phyloP scores from a whole-genome alignment of 2,329 filamentous ascomycete species.

The Malbranchea cinnamomea region DNA sequence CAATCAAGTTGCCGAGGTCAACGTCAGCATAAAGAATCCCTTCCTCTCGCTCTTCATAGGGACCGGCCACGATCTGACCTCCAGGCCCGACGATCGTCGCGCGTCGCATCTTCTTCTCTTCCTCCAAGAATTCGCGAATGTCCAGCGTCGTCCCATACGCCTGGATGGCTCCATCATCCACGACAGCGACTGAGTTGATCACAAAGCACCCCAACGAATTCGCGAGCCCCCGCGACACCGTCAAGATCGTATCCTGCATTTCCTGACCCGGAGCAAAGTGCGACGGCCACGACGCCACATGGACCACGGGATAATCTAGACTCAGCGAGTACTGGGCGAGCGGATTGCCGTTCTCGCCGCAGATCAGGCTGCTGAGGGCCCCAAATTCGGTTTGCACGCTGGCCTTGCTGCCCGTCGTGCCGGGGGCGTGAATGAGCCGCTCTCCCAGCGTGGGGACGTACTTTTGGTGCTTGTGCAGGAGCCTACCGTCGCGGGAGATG shows the following conservation, averaged over 20 bases:
- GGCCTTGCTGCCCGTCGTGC: constrained; percentile 4
- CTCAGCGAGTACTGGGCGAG: constrained; percentile 3
- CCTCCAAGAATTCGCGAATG: constrained; percentile 1
- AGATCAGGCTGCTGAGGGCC: constrained; percentile 3
- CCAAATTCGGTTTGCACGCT: constrained; percentile 4
- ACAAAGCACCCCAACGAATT: constrained; percentile 1
- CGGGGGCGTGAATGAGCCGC: constrained; percentile 3
- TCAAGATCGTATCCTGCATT: constrained; percentile 2
- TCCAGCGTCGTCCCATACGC: constrained; percentile 1
- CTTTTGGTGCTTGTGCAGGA: constrained; percentile 5
- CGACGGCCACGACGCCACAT: constrained; percentile 5
- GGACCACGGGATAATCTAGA: constrained; percentile 3
- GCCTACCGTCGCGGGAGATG: constrained; percentile 3
- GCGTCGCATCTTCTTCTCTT: constrained; percentile 2
- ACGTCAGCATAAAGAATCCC: constrained; percentile 5
- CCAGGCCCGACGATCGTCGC: constrained; percentile 3
- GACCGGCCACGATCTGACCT: constrained; percentile 2
- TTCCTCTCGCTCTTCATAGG: constrained; percentile 2
- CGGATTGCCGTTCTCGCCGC: constrained; percentile 4
- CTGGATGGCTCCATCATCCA: constrained; percentile 1
- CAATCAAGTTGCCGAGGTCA: constrained; percentile 1
- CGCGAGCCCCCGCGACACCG: not conserved
- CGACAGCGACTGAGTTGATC: constrained; percentile 4
- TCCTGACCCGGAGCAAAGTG: not conserved
- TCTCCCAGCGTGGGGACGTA: constrained; percentile 5